Percentiles rank a stretch among this genome's conserved stretches.
Conservation (phyloP, 371 early-diverging fungal species). For the Rhizomucor pusillus region DNA sequence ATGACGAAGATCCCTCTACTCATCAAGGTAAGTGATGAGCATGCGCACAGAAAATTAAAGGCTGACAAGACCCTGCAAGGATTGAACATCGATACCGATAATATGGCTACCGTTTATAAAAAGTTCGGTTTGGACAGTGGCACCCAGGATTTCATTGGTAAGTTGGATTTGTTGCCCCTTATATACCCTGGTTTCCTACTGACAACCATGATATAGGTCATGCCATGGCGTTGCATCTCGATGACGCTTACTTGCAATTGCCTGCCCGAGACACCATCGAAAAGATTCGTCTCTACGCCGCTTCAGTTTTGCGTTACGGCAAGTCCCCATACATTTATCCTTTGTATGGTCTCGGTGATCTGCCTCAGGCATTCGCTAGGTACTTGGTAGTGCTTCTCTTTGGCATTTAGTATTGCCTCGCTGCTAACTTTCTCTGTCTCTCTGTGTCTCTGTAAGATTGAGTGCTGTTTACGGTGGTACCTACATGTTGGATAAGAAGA, state of each 20-base stretch:
- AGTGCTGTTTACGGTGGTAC: slow-evolving; percentile 98
- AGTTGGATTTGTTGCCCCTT: too few relatives aligned
- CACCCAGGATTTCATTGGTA: slow-evolving; percentile 97
- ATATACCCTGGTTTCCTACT: too few relatives aligned
- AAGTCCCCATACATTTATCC: slow-evolving; percentile 99
- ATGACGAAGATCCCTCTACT: slow-evolving; percentile 74
- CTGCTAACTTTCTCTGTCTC: too few relatives aligned
- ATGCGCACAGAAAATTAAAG: too few relatives aligned
- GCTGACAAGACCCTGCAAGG: too few relatives aligned
- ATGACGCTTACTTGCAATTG: slow-evolving; percentile 87
- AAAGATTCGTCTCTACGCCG: slow-evolving; percentile 91
- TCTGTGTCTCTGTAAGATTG: too few relatives aligned
- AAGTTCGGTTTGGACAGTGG: slow-evolving; percentile 91
- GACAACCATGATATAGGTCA: too few relatives aligned
- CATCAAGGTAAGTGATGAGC: slow-evolving; percentile 79
- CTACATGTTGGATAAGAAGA: slow-evolving; percentile 93
- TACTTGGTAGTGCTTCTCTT: too few relatives aligned
- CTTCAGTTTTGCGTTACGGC: slow-evolving; percentile 93
- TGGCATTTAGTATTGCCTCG: too few relatives aligned
- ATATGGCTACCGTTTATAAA: slow-evolving; percentile 90
- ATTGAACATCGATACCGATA: slow-evolving; percentile 61
- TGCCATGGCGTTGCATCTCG: slow-evolving; percentile 96
- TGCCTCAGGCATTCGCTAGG: slow-evolving; percentile 99
- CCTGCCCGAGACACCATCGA: slow-evolving; percentile 94
- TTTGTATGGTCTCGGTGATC: slow-evolving; percentile 97